phyloP scores from a whole-genome alignment of 2,329 filamentous ascomycete species.

The Capronia epimyces region DNA sequence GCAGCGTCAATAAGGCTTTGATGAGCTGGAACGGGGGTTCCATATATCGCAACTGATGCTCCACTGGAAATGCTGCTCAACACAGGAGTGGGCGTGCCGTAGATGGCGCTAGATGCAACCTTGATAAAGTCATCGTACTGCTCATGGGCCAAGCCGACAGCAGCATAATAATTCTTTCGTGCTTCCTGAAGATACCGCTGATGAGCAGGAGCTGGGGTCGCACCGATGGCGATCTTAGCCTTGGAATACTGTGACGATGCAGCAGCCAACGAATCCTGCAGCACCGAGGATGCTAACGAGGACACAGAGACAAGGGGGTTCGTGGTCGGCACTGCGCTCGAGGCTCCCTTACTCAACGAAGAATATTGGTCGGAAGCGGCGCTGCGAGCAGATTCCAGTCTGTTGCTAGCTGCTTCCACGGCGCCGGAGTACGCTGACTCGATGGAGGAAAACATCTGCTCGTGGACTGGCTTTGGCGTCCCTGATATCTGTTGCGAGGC shows the following conservation, averaged over 20 bases:
- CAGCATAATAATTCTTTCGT: conserved; percentile 69
- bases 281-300: conserved; percentile 63
- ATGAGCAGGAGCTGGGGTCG: conserved; percentile 55
- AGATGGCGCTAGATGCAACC: conserved; percentile 65
- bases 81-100: conserved; percentile 57
- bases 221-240: conserved; percentile 61
- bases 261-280: conserved; percentile 64
- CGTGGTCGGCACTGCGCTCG: conserved; percentile 37
- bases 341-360: conserved; percentile 36
- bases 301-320: conserved; percentile 53
- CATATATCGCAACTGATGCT: conserved; percentile 54
- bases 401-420: conserved; percentile 56
- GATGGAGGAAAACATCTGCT: conserved; percentile 64
- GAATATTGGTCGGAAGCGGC: conserved; percentile 42
- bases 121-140: conserved; percentile 70
- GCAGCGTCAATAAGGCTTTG: conserved; percentile 36
- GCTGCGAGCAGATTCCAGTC: conserved; percentile 52
- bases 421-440: conserved; percentile 64
- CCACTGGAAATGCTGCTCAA: conserved; percentile 41
- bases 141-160: conserved; percentile 70
- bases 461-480: conserved; percentile 62
- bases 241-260: conserved; percentile 67
- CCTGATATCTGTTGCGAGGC: conserved; percentile 64
- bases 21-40: conserved; percentile 43
- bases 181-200: conserved; percentile 54